A percentile compares a stretch with the other conserved stretches of the same genome.
phyloP scores from a whole-genome alignment of 2,329 filamentous ascomycete genomes.

The Cladobotryum protrusum region DNA sequence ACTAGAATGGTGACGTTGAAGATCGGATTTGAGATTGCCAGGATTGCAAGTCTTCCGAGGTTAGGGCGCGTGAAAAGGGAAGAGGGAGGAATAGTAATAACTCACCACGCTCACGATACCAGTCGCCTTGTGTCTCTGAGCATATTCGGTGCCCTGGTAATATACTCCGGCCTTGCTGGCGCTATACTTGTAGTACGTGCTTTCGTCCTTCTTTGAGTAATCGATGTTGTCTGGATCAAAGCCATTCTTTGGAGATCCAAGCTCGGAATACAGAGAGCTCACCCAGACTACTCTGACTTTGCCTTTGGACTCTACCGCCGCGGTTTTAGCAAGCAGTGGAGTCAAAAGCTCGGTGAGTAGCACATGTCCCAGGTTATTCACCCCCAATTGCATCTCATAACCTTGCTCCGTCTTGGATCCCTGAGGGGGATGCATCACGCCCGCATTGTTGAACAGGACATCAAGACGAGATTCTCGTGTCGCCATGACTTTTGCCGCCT shows the following conservation, averaged over 20 bases:
- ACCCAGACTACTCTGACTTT: constrained; percentile 29
- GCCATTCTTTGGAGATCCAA: not conserved
- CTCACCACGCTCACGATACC: constrained; percentile 23
- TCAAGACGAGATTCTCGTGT: constrained; percentile 24
- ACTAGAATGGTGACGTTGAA: constrained; percentile 21
- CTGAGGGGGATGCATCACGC: constrained; percentile 32
- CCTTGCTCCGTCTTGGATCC: constrained; percentile 20
- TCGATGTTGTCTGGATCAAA: constrained; percentile 6
- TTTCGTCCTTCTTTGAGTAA: constrained; percentile 12
- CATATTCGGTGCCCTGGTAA: constrained; percentile 25
- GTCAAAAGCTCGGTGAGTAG: constrained; percentile 33
- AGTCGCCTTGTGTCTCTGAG: constrained; percentile 19
- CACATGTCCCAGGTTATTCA: constrained; percentile 36
- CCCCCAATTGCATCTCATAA: constrained; percentile 35
- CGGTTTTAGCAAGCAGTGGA: constrained; percentile 28
- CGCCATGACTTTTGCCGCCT: constrained; percentile 20
- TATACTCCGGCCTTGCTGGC: constrained; percentile 28
- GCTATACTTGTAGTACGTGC: constrained; percentile 13
- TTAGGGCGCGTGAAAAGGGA: not conserved
- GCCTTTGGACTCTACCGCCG: constrained; percentile 19
- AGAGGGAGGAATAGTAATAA: not conserved
- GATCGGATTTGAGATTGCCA: constrained; percentile 33
- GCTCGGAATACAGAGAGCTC: constrained; percentile 16
- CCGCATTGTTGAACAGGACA: constrained; percentile 38
- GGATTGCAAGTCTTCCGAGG: constrained; percentile 27